Evolutionary conservation across 345 rosid species (phyloP), one percentile per base, ranked within the genome.

Genomic region (Salix viminalis): DNA sequence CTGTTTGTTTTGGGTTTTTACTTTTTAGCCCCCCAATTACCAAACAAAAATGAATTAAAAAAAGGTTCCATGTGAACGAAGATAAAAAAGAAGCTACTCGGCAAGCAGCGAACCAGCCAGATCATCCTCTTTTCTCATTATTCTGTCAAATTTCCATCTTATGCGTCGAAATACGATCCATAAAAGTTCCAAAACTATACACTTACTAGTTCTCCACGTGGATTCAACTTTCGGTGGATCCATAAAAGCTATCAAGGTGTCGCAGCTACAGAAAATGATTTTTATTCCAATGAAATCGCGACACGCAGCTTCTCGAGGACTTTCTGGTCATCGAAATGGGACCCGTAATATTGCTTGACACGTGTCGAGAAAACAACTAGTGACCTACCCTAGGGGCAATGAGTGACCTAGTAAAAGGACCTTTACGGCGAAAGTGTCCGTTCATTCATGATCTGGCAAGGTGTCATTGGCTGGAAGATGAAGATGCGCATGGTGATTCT

Each of bases 141-240:
- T 42, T 42, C 46, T 11, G 13, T 42, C 4, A 42, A 41, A 42
- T 48, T 54, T 70, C 48, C 15, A 4, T 61, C 1, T 13, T 7
- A 23, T 2, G 18, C n/a, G 30, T 37, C 50, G 10, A 21, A 18
- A 42, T 42, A 11, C 46, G 46, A 42, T 10, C 46, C 46, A 4
- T 41, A 23, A 6, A 10, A 50, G 6, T 1, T 24, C 28, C 18
- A 41, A 5, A 26, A 74, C 4, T 10, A 39, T 52, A 78, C 54
- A 48, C 26, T 56, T 60, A 21, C 21, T 1, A 68, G 36, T 75
- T 73, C n/a, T 19, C 56, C 6, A 46, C 78, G 82, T 82, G 78
- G 74, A 39, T 6, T 48, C 54, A 2, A n/a, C 78, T 79, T 79
- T 81, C 77, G 77, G 83, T 84, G 79, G 77, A 36, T 36, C 70